Base-by-base conservation (phyloP, 768 basidiomycete species). In the Russula earlei region DNA sequence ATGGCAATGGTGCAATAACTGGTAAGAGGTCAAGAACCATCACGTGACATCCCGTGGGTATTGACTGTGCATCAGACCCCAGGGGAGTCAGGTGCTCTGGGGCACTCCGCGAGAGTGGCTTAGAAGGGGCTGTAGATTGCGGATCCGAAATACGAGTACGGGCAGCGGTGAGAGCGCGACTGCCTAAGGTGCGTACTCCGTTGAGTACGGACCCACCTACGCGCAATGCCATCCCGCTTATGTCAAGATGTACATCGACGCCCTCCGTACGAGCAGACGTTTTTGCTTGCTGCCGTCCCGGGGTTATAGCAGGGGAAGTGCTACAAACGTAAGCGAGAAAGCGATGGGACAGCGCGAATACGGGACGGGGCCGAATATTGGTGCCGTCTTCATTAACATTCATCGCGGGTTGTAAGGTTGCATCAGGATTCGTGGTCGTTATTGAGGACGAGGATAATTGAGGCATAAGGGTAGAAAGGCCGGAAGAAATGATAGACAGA, bases 111-210 rank as follows among this genome's bases (percentile, higher is more conserved):
- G 73, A 74, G 49, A 62, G 54, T 2, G 50, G 42, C n/a, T 42
- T 71, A 62, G 24, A 67, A 34, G 48, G 10, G 4, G 44, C 19
- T 0, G 38, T 1, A 37, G 49, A 22, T 27, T 48, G 17, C 2
- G 52, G 31, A 33, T 59, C 55, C 37, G 60, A 47, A 11, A 59
- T 59, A 25, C 57, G 60, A 27, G 60, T 45, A 36, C 57, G 53
- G 17, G 73, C 76, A 37, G 79, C 81, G 17, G 73, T 74, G 33
- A 77, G 74, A 1, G 84, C 85, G 62, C 81, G 71, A 15, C 82
- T 83, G 1, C 84, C 80, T 2, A 85, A 65, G 7, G 77, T 77
- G 64, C 78, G 77, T 75, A 87, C 77, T 19, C 84, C 83, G 61
- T 75, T 81, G 55, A 85, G 68, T 10, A 87, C 74, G 22, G 74